Percentiles rank a stretch among this genome's conserved stretches.
Evolutionary conservation across 331 rosid species (phyloP).

Genomic region (Quercus phellos): DNA sequence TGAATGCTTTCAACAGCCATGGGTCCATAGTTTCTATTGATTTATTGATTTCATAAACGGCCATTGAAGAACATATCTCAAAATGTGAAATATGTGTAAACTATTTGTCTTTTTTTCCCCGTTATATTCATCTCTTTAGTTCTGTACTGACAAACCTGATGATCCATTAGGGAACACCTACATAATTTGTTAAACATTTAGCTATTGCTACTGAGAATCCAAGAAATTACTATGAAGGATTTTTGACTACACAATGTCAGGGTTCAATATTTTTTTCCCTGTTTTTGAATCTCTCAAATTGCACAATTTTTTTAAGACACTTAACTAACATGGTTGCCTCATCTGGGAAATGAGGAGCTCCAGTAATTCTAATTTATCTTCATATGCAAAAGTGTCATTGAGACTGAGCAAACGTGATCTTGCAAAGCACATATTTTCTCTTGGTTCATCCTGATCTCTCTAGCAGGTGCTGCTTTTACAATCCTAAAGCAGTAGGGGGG

Average conservation of each 20-base stretch:
- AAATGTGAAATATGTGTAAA: background rate
- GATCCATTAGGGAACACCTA: no score
- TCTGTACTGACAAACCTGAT: background rate
- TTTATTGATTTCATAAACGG: background rate
- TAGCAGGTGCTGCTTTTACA: background rate
- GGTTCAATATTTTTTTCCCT: conserved; percentile 4
- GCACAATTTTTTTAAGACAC: conserved; percentile 5
- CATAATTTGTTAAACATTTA: background rate
- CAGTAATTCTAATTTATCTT: background rate
- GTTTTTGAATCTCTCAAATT: background rate
- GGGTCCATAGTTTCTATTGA: no score
- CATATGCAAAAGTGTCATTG: conserved; percentile 17
- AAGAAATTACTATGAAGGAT: conserved; percentile 1
- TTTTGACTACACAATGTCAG: conserved; percentile 8
- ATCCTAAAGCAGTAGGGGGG: conserved; percentile 10
- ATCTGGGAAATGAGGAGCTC: conserved; percentile 15
- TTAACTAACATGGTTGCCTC: background rate
- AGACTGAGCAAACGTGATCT: conserved; percentile 17
- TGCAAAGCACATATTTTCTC: conserved; percentile 4
- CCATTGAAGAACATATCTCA: background rate
- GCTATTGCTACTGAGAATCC: background rate
- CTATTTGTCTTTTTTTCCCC: background rate
- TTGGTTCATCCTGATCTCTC: conserved; percentile 7
- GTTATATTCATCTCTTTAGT: background rate
- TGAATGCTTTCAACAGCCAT: no score